Evolutionary conservation across 306 rosid genomes (phyloP).

Genomic region (Rosa chinensis): DNA sequence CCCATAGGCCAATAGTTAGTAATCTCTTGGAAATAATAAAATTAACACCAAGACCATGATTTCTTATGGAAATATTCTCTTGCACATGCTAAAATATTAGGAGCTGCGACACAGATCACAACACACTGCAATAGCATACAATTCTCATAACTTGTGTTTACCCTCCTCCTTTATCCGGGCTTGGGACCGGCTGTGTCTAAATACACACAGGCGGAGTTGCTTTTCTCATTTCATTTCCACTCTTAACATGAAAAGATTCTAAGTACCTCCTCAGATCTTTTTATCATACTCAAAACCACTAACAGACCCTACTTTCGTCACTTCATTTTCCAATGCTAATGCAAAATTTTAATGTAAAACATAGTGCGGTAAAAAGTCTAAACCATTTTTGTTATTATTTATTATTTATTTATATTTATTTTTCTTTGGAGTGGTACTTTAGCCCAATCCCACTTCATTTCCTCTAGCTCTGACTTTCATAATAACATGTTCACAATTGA

Average conservation of each 20-base stretch:
- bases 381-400: background rate
- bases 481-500: background rate
- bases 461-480: background rate
- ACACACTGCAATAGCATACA: background rate
- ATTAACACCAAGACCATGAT: no score
- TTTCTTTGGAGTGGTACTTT: background rate
- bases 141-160: background rate
- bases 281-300: background rate
- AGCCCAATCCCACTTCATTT: background rate
- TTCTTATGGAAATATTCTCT: no score
- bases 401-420: no score
- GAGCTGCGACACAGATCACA: background rate
- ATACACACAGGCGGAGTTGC: conserved; percentile 62
- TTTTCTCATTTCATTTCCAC: background rate
- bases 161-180: conserved; percentile 80
- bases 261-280: background rate
- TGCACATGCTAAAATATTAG: no score
- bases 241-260: background rate
- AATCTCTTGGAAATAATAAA: no score
- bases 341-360: background rate
- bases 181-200: conserved; percentile 67
- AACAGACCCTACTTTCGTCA: background rate
- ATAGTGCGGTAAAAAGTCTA: background rate
- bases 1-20: background rate
- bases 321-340: background rate